phyloP scores from a whole-genome alignment of 805 yeast genomes.

The Metschnikowia amazonensis region DNA sequence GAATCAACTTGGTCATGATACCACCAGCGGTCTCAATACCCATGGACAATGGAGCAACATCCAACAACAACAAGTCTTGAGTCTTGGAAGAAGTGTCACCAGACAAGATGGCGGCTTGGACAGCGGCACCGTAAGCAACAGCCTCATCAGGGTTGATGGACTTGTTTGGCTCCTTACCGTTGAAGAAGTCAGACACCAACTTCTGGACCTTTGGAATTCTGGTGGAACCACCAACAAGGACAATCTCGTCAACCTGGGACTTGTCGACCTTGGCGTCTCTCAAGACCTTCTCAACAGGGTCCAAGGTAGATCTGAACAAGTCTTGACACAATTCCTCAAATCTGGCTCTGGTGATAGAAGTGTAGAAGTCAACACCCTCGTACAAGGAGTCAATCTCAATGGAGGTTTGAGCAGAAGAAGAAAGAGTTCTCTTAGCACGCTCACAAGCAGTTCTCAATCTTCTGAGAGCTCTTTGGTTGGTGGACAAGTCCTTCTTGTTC shows the following conservation, averaged over 20 bases:
- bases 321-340: slow-evolving; percentile 47
- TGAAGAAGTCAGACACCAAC: slow-evolving; percentile 43
- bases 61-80: slow-evolving; percentile 89
- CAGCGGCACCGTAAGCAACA: slow-evolving; percentile 76
- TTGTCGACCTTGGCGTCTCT: slow-evolving; percentile 44
- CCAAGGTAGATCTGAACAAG: slow-evolving; percentile 43
- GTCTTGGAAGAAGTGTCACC: slow-evolving; percentile 67
- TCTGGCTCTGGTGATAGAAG: slow-evolving; percentile 45
- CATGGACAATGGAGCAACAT: slow-evolving; percentile 94
- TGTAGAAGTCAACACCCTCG: slow-evolving; percentile 47
- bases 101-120: slow-evolving; percentile 96
- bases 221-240: slow-evolving; percentile 48
- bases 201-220: slow-evolving; percentile 50
- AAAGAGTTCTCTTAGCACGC: slow-evolving; percentile 48
- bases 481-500: slow-evolving; percentile 76
- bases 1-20: slow-evolving; percentile 96
- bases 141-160: slow-evolving; percentile 51
- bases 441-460: slow-evolving; percentile 48
- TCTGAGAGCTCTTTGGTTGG: slow-evolving; percentile 82
- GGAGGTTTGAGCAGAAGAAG: slow-evolving; percentile 38
- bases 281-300: slow-evolving; percentile 46
- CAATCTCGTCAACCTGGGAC: slow-evolving; percentile 45
- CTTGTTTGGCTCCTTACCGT: slow-evolving; percentile 46
- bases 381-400: slow-evolving; percentile 46
- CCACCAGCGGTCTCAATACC: slow-evolving; percentile 99